Evolutionary conservation across 139 green algal genomes (phyloP).

Genomic region (Chlamydomonas sp.): DNA sequence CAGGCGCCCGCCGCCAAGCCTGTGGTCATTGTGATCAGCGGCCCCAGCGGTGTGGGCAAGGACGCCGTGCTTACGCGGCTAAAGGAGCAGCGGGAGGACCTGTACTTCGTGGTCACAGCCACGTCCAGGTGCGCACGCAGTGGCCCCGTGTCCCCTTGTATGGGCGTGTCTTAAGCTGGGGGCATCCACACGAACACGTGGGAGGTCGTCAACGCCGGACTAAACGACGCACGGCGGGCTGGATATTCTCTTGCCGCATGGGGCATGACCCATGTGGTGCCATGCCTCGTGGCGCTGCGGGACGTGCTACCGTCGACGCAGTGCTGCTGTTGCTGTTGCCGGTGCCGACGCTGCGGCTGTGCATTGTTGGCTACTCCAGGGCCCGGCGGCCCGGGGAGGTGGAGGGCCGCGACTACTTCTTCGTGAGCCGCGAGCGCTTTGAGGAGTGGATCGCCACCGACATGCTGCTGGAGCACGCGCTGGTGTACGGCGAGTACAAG

Average conservation of each 20-base stretch:
- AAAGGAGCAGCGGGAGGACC: conserved; percentile 74
- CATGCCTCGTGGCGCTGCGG: no score
- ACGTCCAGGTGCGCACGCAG: conserved; percentile 74
- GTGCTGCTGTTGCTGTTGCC: no score
- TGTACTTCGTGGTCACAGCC: conserved; percentile 96
- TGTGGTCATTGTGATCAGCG: conserved; percentile 88
- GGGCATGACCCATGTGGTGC: no score
- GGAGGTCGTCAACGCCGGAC: no score
- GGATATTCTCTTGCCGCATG: no score
- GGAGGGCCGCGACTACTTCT: conserved; percentile 95
- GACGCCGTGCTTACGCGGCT: conserved; percentile 88
- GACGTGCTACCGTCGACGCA: no score
- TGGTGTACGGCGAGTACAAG: conserved; percentile 98
- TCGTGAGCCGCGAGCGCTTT: conserved; percentile 88
- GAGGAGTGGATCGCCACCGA: conserved; percentile 84
- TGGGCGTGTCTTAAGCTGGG: no score
- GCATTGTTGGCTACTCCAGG: conserved; percentile 44
- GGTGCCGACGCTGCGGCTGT: no score
- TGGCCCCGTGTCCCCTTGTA: no score
- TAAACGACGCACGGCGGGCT: no score
- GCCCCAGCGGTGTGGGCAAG: conserved; percentile 95
- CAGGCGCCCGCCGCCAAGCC: conserved; percentile 70
- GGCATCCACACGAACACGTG: no score
- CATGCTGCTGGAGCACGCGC: conserved; percentile 92
- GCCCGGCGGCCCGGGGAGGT: conserved; percentile 79